Percentiles rank a stretch among this genome's conserved stretches.
Conservation (phyloP, 805 yeast species). For the Kodamaea leandrae region DNA sequence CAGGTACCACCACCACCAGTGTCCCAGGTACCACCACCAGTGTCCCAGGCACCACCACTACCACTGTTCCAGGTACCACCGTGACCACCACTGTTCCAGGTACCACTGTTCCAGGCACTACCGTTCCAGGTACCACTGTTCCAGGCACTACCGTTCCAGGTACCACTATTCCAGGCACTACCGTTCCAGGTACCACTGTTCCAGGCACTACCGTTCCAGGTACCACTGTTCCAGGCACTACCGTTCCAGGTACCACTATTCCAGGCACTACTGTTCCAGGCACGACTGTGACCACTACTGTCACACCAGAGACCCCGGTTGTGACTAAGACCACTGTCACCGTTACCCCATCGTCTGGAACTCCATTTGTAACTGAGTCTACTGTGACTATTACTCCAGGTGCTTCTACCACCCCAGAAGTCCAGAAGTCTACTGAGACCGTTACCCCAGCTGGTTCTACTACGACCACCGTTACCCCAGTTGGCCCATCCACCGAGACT, state of each 20-base stretch:
- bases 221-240: conserved; percentile 2
- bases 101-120: not conserved
- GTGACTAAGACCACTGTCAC: not conserved
- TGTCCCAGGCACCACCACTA: not conserved
- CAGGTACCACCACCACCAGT: not conserved
- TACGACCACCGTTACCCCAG: conserved; percentile 4
- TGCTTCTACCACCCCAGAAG: not conserved
- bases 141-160: conserved; percentile 1
- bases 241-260: not conserved
- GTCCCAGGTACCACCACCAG: not conserved
- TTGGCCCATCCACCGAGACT: conserved; percentile 8
- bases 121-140: conserved; percentile 1
- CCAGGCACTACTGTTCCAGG: not conserved
- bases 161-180: not conserved
- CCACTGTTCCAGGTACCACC: conserved; percentile 1
- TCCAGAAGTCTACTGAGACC: conserved; percentile 2
- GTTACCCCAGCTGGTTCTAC: conserved; percentile 6
- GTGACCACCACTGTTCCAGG: conserved; percentile 3
- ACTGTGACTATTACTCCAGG: not conserved
- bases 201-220: conserved; percentile 8
- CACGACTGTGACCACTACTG: not conserved
- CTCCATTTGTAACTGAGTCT: not conserved
- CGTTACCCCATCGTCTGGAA: not conserved
- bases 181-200: not conserved
- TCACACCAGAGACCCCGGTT: not conserved